Evolutionary conservation across 306 rosid genomes (phyloP).

Genomic region (Alnus rubra): DNA sequence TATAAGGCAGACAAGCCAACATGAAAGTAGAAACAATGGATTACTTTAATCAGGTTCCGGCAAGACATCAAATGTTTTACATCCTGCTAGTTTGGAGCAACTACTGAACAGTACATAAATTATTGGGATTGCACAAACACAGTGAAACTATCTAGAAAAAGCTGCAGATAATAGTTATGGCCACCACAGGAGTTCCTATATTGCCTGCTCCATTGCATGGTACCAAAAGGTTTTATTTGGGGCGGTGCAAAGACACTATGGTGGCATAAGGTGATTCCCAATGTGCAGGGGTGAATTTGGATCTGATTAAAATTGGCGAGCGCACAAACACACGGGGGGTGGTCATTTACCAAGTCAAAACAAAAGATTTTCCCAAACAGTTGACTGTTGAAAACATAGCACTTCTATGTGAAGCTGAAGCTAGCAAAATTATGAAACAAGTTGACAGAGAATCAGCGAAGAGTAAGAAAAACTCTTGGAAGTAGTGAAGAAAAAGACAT

Average conservation of each 20-base stretch:
- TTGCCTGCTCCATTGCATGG: not conserved
- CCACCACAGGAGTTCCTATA: not conserved
- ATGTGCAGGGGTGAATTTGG: not conserved
- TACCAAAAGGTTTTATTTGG: not conserved
- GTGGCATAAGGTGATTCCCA: not conserved
- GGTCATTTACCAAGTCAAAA: not conserved
- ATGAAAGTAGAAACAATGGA: not conserved
- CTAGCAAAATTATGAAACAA: not conserved
- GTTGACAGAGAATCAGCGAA: not conserved
- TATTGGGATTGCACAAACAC: not conserved
- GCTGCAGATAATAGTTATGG: not conserved
- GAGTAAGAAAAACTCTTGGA: not conserved
- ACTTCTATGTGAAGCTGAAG: not conserved
- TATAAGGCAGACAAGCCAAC: constrained; percentile 4
- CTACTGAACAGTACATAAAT: not conserved
- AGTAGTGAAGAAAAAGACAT: not conserved
- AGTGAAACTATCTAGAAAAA: not conserved
- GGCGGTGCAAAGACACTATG: not conserved
- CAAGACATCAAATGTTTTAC: not conserved
- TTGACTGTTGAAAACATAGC: not conserved
- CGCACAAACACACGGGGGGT: not conserved
- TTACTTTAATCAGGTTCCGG: not conserved
- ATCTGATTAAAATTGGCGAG: not conserved
- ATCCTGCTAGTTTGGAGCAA: not conserved
- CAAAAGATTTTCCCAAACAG: not conserved